Evolutionary conservation across 2,329 filamentous ascomycete genomes (phyloP).

Genomic region (Aureobasidium sp.): DNA sequence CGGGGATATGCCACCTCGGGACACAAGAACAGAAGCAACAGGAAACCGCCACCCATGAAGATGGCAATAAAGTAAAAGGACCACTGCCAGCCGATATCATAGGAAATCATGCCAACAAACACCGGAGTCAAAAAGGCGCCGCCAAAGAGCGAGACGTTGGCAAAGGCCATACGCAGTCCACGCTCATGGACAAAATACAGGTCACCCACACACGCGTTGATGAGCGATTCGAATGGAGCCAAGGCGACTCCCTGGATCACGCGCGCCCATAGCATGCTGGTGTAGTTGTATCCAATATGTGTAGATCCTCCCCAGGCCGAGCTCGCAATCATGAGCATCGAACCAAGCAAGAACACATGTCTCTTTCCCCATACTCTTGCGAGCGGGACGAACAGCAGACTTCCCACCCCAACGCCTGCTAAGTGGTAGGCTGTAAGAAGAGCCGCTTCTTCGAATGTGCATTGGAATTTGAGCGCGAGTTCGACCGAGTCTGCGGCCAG

Average conservation of each 20-base stretch:
- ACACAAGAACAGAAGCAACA: conserved; percentile 67
- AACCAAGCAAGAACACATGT: conserved; percentile 76
- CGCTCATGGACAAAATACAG: conserved; percentile 80
- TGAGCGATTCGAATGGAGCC: conserved; percentile 81
- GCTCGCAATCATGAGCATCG: conserved; percentile 63
- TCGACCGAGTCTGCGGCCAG: conserved; percentile 83
- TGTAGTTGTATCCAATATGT: conserved; percentile 52
- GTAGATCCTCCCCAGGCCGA: conserved; percentile 72
- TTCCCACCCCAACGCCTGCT: conserved; percentile 72
- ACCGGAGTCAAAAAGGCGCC: conserved; percentile 76
- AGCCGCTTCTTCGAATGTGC: conserved; percentile 67
- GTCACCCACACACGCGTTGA: conserved; percentile 85
- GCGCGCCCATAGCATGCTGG: conserved; percentile 67
- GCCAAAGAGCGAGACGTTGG: conserved; percentile 63
- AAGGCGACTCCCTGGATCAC: conserved; percentile 80
- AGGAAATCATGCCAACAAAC: conserved; percentile 80
- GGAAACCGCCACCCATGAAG: conserved; percentile 64
- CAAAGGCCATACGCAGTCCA: conserved; percentile 79
- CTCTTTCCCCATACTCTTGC: conserved; percentile 89
- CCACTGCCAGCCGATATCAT: conserved; percentile 73
- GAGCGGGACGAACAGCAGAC: conserved; percentile 78
- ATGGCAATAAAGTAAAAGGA: conserved; percentile 84
- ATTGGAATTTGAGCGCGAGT: conserved; percentile 58
- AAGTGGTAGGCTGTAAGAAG: conserved; percentile 83
- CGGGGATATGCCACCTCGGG: conserved; percentile 78